Percentiles rank a stretch among this genome's conserved stretches.
phyloP scores from a whole-genome alignment of 768 basidiomycete genomes.

The Lactifluus rugatus region DNA sequence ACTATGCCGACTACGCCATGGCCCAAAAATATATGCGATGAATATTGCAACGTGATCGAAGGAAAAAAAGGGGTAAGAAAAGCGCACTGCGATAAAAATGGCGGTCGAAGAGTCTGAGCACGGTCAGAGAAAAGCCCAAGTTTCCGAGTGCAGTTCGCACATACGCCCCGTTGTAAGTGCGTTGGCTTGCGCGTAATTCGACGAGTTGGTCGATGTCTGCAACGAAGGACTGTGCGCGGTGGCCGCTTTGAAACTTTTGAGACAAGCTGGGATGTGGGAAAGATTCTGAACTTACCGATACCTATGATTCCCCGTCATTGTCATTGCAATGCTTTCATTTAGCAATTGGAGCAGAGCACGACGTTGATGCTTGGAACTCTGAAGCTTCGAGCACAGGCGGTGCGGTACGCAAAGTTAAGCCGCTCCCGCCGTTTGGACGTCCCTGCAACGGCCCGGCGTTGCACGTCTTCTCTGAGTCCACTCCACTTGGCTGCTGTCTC shows the following conservation, averaged over 20 bases:
- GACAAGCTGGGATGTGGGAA: background rate
- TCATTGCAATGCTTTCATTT: background rate
- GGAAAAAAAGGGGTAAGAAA: background rate
- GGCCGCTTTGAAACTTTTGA: constrained; percentile 22
- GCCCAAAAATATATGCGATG: background rate
- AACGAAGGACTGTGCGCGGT: constrained; percentile 27
- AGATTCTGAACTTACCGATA: constrained; percentile 2
- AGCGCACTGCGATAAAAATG: constrained; percentile 62
- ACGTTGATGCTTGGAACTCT: background rate
- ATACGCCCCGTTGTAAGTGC: constrained; percentile 81
- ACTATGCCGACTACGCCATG: constrained; percentile 42
- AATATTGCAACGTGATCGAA: background rate
- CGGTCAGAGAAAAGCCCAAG: constrained; percentile 62
- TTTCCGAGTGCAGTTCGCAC: constrained; percentile 63
- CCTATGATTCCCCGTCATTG: background rate
- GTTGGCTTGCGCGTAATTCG: constrained; percentile 68
- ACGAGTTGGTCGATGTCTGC: constrained; percentile 34
- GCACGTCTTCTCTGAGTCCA: too few species aligned
- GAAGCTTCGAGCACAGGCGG: too few species aligned
- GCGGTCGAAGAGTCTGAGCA: constrained; percentile 70
- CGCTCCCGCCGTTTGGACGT: too few species aligned
- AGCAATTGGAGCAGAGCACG: too few species aligned
- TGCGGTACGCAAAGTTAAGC: too few species aligned
- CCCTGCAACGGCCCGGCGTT: too few species aligned
- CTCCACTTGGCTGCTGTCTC: background rate